These are phyloP conservation scores for Penicillium bovifimosum DNA, from an alignment of 495 filamentous ascomycete species.

Conservation along the genomic window DNA sequence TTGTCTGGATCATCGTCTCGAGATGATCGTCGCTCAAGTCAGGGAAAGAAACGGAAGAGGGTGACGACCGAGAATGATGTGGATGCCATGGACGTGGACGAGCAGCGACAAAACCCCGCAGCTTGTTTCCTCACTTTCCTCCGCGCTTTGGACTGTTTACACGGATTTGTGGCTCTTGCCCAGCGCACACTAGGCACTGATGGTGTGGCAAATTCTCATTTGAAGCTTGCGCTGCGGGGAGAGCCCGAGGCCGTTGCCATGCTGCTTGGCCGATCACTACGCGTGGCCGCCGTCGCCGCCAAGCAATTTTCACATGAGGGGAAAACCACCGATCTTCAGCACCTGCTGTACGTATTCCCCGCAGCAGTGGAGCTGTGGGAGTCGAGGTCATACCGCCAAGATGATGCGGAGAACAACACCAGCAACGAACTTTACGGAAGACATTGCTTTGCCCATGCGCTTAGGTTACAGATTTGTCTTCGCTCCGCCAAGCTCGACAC, in stretches of 20 bases:
- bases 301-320: conserved; percentile 29
- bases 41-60: conserved; percentile 45
- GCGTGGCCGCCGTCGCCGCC: conserved; percentile 33
- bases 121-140: conserved; percentile 40
- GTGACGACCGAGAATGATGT: conserved; percentile 28
- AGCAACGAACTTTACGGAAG: conserved; percentile 41
- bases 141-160: conserved; percentile 36
- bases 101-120: conserved; percentile 30
- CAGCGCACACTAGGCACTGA: conserved; percentile 23
- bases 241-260: conserved; percentile 43
- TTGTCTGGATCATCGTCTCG: conserved; percentile 30
- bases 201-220: conserved; percentile 46
- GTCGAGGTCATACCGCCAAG: conserved; percentile 32
- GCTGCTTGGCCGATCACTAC: conserved; percentile 39
- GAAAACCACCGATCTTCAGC: conserved; percentile 38
- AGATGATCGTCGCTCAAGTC: conserved; percentile 27
- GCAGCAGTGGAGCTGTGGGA: conserved; percentile 44
- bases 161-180: conserved; percentile 27
- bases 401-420: conserved; percentile 34
- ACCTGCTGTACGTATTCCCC: conserved; percentile 36
- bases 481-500: conserved; percentile 32
- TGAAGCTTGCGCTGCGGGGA: conserved; percentile 46
- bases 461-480: conserved; percentile 35
- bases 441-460: conserved; percentile 34
- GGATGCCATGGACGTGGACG: conserved; percentile 35